Evolutionary conservation across 257 asterid species (phyloP).

Genomic region (Solanum pinnatisectum): DNA sequence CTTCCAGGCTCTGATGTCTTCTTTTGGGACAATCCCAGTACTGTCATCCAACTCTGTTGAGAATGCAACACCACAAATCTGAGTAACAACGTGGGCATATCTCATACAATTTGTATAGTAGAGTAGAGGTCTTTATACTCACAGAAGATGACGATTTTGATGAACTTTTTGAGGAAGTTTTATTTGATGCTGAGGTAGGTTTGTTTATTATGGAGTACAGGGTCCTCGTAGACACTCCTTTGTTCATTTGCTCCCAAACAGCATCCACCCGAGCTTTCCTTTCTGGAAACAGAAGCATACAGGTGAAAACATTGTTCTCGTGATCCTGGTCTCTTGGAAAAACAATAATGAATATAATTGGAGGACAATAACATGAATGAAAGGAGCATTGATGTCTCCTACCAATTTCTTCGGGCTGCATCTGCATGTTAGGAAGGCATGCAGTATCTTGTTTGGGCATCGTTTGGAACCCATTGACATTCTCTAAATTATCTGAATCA

Average conservation of each 20-base stretch:
- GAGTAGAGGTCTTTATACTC: slow-evolving; percentile 15
- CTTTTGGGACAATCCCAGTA: slow-evolving; percentile 69
- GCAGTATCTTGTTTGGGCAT: slow-evolving; percentile 13
- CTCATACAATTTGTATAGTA: neutral
- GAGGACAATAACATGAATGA: neutral
- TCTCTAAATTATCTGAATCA: slow-evolving; percentile 2
- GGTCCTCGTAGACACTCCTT: slow-evolving; percentile 62
- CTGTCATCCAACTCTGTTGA: slow-evolving; percentile 66
- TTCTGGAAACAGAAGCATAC: slow-evolving; percentile 31
- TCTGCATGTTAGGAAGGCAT: slow-evolving; percentile 1
- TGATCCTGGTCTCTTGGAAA: neutral
- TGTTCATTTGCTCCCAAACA: slow-evolving; percentile 89
- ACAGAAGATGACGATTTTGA: slow-evolving; percentile 36
- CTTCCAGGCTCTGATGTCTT: slow-evolving; percentile 28
- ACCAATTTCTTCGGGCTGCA: slow-evolving; percentile 23
- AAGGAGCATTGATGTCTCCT: neutral
- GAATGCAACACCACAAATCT: neutral
- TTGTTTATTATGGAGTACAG: slow-evolving; percentile 43
- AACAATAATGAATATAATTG: neutral
- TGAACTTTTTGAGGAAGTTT: slow-evolving; percentile 22
- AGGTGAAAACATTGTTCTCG: neutral
- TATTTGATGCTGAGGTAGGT: slow-evolving; percentile 24
- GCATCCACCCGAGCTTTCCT: slow-evolving; percentile 80
- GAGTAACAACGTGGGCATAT: neutral
- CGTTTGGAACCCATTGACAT: slow-evolving; percentile 5